Conservation (phyloP, 352 stramenopile species). For the Phytophthora meadii region DNA sequence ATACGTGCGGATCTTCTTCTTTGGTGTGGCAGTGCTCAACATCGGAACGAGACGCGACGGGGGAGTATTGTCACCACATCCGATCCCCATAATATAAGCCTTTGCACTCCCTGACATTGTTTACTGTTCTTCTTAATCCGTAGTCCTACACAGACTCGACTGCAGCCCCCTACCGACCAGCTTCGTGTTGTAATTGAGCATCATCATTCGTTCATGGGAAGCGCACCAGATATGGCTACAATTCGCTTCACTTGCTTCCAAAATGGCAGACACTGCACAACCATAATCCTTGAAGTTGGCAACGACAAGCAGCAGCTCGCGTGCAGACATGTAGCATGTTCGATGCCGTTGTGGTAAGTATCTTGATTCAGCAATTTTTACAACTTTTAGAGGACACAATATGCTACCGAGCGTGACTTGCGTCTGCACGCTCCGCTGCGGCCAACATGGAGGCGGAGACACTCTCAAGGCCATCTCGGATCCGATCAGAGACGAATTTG, state of each 20-base stretch:
- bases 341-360: background rate
- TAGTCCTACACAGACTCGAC: background rate
- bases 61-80: constrained; percentile 4
- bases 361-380: background rate
- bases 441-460: constrained; percentile 36
- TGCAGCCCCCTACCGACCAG: background rate
- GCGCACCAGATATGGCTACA: constrained; percentile 8
- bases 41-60: background rate
- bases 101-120: background rate
- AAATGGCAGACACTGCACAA: background rate
- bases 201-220: constrained; percentile 10
- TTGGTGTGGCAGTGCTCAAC: constrained; percentile 6
- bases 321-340: background rate
- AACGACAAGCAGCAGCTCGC: constrained; percentile 15
- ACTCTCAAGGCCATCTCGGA: constrained; percentile 32
- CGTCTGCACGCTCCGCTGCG: constrained; percentile 16
- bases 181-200: constrained; percentile 8
- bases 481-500: constrained; percentile 24
- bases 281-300: constrained; percentile 32
- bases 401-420: background rate
- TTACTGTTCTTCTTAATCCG: background rate
- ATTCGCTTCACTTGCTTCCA: constrained; percentile 13
- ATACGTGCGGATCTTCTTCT: constrained; percentile 34
- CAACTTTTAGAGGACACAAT: background rate
- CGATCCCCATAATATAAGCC: background rate